These are phyloP conservation scores for Ogataea hybrid DNA, from an alignment of 1,139 yeast species.

Conservation along the genomic window DNA sequence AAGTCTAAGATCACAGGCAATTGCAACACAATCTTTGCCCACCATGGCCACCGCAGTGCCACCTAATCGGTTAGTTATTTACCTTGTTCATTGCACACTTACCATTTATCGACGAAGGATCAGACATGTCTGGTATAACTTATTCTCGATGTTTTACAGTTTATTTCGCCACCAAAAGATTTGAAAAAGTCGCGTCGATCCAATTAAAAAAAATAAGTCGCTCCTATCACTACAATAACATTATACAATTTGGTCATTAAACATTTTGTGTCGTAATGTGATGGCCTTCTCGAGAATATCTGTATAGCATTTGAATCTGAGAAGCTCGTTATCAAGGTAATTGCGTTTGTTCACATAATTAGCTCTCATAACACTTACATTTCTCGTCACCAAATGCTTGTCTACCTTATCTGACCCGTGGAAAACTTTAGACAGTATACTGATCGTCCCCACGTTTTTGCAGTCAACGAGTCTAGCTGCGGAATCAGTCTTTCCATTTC, in stretches of 20 bases:
- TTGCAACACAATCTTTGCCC: conserved; percentile 97
- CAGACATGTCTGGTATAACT: conserved; percentile 38
- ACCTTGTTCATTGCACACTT: conserved; percentile 19
- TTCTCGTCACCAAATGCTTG: conserved; percentile 30
- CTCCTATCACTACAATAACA: not conserved
- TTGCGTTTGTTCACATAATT: conserved; percentile 43
- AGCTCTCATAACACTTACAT: conserved; percentile 36
- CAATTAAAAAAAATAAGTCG: conserved; percentile 1
- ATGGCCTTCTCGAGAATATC: conserved; percentile 48
- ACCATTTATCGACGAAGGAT: conserved; percentile 55
- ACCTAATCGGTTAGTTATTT: conserved; percentile 38
- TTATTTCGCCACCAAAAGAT: conserved; percentile 13
- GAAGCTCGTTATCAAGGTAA: conserved; percentile 45
- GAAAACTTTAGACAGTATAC: conserved; percentile 12
- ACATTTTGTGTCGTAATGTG: conserved; percentile 38
- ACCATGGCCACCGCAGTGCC: conserved; percentile 99
- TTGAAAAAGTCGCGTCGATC: conserved; percentile 8
- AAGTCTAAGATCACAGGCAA: conserved; percentile 91
- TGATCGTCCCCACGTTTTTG: conserved; percentile 22
- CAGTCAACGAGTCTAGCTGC: conserved; percentile 20
- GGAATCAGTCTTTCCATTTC: conserved; percentile 25
- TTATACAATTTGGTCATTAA: conserved; percentile 2
- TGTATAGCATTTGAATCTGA: conserved; percentile 46
- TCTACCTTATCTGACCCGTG: conserved; percentile 8
- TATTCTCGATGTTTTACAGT: conserved; percentile 6